Conservation (phyloP, 345 rosid species). For the Brassica juncea region DNA sequence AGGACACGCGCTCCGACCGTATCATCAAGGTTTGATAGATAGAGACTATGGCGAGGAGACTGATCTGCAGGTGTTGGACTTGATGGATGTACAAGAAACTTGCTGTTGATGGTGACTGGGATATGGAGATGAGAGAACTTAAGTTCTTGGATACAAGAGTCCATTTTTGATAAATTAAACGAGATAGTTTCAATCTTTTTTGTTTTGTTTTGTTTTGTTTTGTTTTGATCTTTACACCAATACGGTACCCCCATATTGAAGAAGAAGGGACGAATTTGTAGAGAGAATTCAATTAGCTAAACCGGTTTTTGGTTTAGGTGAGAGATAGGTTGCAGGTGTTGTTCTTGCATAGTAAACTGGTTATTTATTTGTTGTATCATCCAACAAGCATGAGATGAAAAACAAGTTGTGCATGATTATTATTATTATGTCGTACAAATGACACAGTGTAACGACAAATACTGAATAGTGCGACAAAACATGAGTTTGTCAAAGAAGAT, state of each 20-base stretch:
- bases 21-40: conserved; percentile 90
- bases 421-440: background rate
- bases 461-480: background rate
- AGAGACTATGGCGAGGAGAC: conserved; percentile 51
- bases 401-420: conserved; percentile 8
- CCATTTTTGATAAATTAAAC: conserved; percentile 43
- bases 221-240: background rate
- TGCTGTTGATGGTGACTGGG: conserved; percentile 45
- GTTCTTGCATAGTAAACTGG: conserved; percentile 22
- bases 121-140: conserved; percentile 52
- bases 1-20: conserved; percentile 76
- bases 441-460: background rate
- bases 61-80: conserved; percentile 52
- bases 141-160: conserved; percentile 66
- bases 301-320: conserved; percentile 29
- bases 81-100: conserved; percentile 54
- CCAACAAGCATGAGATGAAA: conserved; percentile 24
- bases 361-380: conserved; percentile 12
- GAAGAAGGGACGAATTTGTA: conserved; percentile 17
- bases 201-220: too few species aligned
- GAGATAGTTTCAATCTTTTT: background rate
- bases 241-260: background rate
- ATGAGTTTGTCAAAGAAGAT: background rate
- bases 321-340: conserved; percentile 33
- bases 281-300: conserved; percentile 16